Conservation (phyloP, 176 grass and related monocot genomes). For the Carex cristatella region DNA sequence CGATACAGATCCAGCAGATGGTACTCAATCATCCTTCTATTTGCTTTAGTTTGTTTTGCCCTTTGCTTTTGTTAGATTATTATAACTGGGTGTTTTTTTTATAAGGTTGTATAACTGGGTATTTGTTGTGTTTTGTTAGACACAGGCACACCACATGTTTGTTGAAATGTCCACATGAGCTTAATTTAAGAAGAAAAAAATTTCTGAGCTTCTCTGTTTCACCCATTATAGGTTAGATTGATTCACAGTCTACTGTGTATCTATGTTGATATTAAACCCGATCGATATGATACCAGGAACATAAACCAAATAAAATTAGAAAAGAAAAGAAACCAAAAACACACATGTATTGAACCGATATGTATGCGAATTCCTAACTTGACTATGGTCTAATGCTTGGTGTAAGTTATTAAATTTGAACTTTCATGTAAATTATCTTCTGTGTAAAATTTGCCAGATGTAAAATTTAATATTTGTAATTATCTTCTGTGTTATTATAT, state of each 20-base stretch:
- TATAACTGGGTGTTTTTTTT: background rate
- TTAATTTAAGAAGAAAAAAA: background rate
- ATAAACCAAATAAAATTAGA: background rate
- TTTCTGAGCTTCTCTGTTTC: background rate
- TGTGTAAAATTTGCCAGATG: too few species aligned
- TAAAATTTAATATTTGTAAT: background rate
- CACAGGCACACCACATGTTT: background rate
- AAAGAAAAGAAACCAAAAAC: background rate
- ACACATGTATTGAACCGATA: background rate
- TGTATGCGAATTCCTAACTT: background rate
- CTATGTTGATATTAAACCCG: background rate
- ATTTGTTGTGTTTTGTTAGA: background rate
- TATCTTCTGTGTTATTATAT: background rate
- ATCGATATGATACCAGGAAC: background rate
- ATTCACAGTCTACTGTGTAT: background rate
- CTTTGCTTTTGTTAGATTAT: background rate
- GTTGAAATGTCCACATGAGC: background rate
- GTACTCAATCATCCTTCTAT: background rate
- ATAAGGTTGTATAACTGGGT: too few species aligned
- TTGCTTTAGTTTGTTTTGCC: background rate
- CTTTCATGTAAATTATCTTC: background rate
- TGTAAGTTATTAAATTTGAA: background rate
- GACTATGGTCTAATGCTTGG: background rate
- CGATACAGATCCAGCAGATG: constrained; percentile 13
- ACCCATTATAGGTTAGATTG: background rate